Base-by-base conservation (phyloP, 805 yeast species). In the Yamadazyma kitorensis region DNA sequence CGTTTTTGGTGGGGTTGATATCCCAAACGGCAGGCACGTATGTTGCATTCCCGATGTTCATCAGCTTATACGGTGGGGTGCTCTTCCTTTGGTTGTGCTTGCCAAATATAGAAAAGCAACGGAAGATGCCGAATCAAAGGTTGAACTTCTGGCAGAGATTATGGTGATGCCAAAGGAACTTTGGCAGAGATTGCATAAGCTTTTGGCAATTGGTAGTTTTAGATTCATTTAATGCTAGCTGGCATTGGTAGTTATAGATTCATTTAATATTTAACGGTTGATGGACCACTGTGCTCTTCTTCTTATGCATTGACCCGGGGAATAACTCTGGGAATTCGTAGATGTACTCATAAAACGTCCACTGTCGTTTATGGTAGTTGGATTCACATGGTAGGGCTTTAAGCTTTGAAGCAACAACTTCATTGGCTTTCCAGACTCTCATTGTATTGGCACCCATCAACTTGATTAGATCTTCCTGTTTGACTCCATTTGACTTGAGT, bases 1-100 rank as follows among this genome's bases (percentile, higher is more conserved):
- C 80, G 15, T 74, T 75, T 43, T 31, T 73, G 13, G 70, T 74
- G 16, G 81, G 81, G 20, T 49, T 74, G 31, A 54, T 72, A 12
- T 61, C 76, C 3, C 70, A 74, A 47, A 55, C 36, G 33, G 52
- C 49, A 3, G 77, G 78, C 2, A 60, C 78, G 0, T 74, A 43
- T 43, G 72, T 74, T 3, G 66, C 74, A 18, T 62, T 73, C 52
- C 80, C 81, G 2, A 52, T 64, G n/a, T 61, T 70, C 33, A 48
- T 74, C 6, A 64, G 54, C 0, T 53, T 72, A 24, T 64, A 63
- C 33, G 27, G 47, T 2, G 39, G 47, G 3, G 64, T 71, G 59
- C 23, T 61, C 17, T 14, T 31, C 1, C 37, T 47, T 25, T 48
- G 53, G 53, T 16, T 47, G 9, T 25, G 28, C 4, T 29, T 48